Base-by-base conservation (phyloP, 2,329 filamentous ascomycete species). In the Trichoderma brevicompactum region DNA sequence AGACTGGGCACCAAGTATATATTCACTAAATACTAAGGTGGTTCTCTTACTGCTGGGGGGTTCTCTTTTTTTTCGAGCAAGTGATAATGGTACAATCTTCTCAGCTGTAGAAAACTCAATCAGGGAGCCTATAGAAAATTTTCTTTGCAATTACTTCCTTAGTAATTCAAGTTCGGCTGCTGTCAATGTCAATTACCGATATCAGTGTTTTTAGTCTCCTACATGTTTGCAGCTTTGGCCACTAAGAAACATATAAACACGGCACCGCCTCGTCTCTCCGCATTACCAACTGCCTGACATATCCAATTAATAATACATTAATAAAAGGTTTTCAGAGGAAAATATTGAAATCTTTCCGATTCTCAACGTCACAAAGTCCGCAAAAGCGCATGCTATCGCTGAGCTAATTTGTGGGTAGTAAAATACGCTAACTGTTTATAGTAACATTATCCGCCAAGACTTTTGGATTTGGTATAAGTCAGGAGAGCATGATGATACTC, bases 391-490 rank as follows among this genome's bases (percentile, higher is more conserved):
- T 38, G 12, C 19, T 28, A 9, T 17, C 32, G 15, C 34, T 48
- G 41, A n/a, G 34, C 43, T n/a, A 49, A 9, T 15, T 7, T 36
- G 34, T 34, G 34, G 56, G 15, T 19, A 44, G 36, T 9, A 4
- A 19, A 12, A n/a, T 23, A 15, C 58, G 49, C 60, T 52, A 63
- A 63, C 48, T 40, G 23, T 7, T 41, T 60, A 50, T 17, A 9
- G 59, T 44, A 62, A 40, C 59, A 62, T 53, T 53, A 53, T 52
- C 60, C 48, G 60, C 60, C 48, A 63, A 53, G 60, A 53, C 49
- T 44, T 48, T 44, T 54, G 40, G 3, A 28, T 9, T n/a, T 38
- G 40, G 38, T 53, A 9, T 54, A 54, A 63, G 60, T 46, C 60
- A 43, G 28, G 15, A 28, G 2, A 34, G 28, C 17, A 32, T 17